Percentiles rank a stretch among this genome's conserved stretches.
phyloP scores from a whole-genome alignment of 805 yeast species.

The Metschnikowia gelsemii region DNA sequence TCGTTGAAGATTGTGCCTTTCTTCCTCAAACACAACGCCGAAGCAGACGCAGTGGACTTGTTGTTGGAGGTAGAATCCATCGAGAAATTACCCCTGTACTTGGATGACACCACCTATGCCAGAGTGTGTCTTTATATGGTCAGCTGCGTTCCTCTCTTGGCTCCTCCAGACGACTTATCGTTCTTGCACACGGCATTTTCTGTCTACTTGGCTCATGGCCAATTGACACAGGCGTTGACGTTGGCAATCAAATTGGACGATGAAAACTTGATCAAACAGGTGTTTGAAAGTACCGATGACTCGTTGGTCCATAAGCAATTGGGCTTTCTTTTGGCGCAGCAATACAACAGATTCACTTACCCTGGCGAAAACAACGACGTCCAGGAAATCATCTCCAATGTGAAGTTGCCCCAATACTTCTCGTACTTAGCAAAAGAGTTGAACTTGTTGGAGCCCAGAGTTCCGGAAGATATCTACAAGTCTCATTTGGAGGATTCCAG shows the following conservation, averaged over 20 bases:
- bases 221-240: slow-evolving; percentile 85
- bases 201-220: slow-evolving; percentile 75
- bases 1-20: slow-evolving; percentile 81
- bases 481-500: slow-evolving; percentile 77
- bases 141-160: slow-evolving; percentile 92
- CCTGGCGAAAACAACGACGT: slow-evolving; percentile 65
- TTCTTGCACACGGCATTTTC: slow-evolving; percentile 86
- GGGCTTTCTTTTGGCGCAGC: slow-evolving; percentile 84
- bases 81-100: slow-evolving; percentile 76
- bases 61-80: slow-evolving; percentile 86
- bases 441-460: slow-evolving; percentile 83
- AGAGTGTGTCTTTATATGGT: slow-evolving; percentile 94
- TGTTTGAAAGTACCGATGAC: slow-evolving; percentile 80
- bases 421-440: slow-evolving; percentile 80
- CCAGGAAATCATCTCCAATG: slow-evolving; percentile 82
- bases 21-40: slow-evolving; percentile 92
- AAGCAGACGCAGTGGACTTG: slow-evolving; percentile 96
- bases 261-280: slow-evolving; percentile 70
- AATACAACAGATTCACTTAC: slow-evolving; percentile 72
- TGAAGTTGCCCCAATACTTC: slow-evolving; percentile 74
- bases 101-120: slow-evolving; percentile 77
- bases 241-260: slow-evolving; percentile 88
- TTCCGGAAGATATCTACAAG: slow-evolving; percentile 93
- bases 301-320: slow-evolving; percentile 78
- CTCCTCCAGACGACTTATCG: slow-evolving; percentile 89